A percentile compares a stretch with the other conserved stretches of the same genome.
phyloP scores from a whole-genome alignment of 2,329 filamentous ascomycete species.

The Fusarium coffeatum region DNA sequence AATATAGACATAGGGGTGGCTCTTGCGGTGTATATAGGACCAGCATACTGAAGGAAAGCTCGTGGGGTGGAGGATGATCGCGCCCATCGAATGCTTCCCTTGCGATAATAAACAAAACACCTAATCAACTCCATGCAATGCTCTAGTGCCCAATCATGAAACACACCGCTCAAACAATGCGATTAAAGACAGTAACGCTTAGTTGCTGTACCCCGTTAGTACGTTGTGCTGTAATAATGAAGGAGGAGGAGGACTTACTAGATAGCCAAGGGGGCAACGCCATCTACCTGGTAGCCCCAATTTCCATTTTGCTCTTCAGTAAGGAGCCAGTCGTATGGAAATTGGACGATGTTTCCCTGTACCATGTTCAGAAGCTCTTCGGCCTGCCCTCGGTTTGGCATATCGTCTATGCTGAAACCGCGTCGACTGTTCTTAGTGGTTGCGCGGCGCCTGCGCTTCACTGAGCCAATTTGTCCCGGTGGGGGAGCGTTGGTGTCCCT shows the following conservation, averaged over 20 bases:
- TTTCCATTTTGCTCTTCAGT: conserved; percentile 93
- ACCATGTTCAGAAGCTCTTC: conserved; percentile 84
- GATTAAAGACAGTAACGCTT: conserved; percentile 35
- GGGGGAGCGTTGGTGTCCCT: conserved; percentile 48
- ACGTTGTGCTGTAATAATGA: background rate
- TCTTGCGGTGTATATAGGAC: conserved; percentile 34
- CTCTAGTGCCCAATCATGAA: conserved; percentile 27
- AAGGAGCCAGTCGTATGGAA: conserved; percentile 95
- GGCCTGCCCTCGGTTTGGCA: conserved; percentile 79
- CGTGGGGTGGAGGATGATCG: conserved; percentile 10
- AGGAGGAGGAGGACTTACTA: conserved; percentile 72
- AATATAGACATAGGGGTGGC: conserved; percentile 28
- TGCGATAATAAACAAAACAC: conserved; percentile 21
- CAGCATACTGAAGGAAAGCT: conserved; percentile 25
- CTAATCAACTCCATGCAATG: conserved; percentile 45
- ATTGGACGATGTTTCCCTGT: conserved; percentile 89
- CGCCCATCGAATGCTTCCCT: conserved; percentile 36
- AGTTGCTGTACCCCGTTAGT: conserved; percentile 52
- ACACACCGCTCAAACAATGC: background rate
- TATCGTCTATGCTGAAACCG: conserved; percentile 76
- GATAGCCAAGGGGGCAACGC: conserved; percentile 95
- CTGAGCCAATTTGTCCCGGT: conserved; percentile 58
- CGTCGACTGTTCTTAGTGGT: conserved; percentile 76
- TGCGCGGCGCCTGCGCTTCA: conserved; percentile 72
- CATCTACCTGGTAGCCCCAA: conserved; percentile 96